Percentiles rank a stretch among this genome's conserved stretches.
Evolutionary conservation across 305 asterid species (phyloP).

Genomic region (Solanum hybrid): DNA sequence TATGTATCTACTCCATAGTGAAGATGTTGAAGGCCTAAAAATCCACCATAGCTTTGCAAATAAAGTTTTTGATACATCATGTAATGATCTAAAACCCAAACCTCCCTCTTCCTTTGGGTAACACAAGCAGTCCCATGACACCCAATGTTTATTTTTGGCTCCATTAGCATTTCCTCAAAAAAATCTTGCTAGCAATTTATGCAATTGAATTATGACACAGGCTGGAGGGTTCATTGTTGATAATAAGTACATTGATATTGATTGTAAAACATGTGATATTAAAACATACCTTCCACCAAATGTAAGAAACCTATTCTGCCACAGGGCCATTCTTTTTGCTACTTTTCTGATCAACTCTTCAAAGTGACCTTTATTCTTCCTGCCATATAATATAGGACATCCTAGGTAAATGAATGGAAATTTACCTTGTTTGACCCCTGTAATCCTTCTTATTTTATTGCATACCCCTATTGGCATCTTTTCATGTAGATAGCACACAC

Average conservation of each 20-base stretch:
- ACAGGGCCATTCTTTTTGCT: neutral
- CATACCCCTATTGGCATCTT: neutral
- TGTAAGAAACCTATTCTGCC: neutral
- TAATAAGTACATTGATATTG: neutral
- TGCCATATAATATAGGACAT: neutral
- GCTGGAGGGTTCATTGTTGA: neutral
- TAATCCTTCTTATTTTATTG: neutral
- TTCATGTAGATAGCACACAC: neutral
- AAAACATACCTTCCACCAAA: neutral
- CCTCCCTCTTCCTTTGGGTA: neutral
- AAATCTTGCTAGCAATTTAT: neutral
- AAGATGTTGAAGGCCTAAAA: neutral
- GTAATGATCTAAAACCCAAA: too few species aligned
- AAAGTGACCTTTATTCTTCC: neutral
- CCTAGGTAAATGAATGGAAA: neutral
- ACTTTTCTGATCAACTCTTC: neutral
- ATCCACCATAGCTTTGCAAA: neutral
- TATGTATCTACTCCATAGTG: neutral
- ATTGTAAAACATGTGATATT: neutral
- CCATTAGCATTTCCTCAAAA: too few species aligned
- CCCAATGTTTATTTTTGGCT: neutral
- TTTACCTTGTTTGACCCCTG: neutral
- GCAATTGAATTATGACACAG: neutral
- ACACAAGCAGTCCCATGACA: neutral
- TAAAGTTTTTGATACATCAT: neutral